Base-by-base conservation (phyloP, 768 basidiomycete species). In the Phanerodontia chrysosporium region DNA sequence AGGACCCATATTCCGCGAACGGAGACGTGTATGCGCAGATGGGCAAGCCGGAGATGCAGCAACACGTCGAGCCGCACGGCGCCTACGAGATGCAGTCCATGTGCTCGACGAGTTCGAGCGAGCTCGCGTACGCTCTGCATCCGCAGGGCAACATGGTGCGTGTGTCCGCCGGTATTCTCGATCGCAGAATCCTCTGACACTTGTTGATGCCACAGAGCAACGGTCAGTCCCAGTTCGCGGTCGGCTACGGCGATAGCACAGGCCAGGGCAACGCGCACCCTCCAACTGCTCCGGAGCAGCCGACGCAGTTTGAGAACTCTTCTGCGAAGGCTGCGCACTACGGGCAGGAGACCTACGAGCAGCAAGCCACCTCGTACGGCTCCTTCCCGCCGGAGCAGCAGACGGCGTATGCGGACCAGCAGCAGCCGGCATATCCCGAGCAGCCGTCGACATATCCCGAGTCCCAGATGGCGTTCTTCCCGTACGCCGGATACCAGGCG, bases 61-160 rank as follows among this genome's bases (percentile, higher is more conserved):
- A 18, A 18, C 39, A 42, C 8, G 39, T 7, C 39, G 39, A 42
- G 39, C 10, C 8, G 4, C 39, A 18, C 16, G 10, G 4, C 4
- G 10, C 8, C 18, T 18, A 10, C 16, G 18, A 42, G 18, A 42
- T 42, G 39, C 39, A 18, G 39, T 18, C 49, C 51, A 13, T 22
- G 39, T 27, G 48, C 35, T 30, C 46, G 24, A 39, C 49, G 32
- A 28, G 32, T 45, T 55, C 51, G 36, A 57, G 59, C 42, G 59
- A 61, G 46, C 57, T 62, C 4, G 44, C 36, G 44, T 55, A 58
- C 32, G 61, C 61, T n/a, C 46, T 62, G 25, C 39, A 51, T 9
- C 49, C 53, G 6, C 22, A 27, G 25, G 55, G 42, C 1, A 57
- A 25, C 39, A 32, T 49, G 57, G 48, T 27, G 10, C 35, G 48